Evolutionary conservation across 352 stramenopile genomes (phyloP).

Genomic region (Globisporangium carolinianum): DNA sequence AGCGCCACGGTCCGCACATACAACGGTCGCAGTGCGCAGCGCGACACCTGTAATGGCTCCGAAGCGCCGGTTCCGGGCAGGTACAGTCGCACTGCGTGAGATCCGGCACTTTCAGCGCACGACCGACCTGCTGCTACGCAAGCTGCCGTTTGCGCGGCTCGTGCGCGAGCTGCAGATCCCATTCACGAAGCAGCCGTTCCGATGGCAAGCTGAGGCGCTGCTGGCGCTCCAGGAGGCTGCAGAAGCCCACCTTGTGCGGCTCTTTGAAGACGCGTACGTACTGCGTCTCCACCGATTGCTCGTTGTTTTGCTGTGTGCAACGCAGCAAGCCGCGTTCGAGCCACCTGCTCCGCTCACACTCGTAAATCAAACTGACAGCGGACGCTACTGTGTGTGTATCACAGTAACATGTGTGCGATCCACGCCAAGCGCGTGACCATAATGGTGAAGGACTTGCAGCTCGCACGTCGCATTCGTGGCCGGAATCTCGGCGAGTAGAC

Average conservation of each 20-base stretch:
- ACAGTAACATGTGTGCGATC: constrained; percentile 93
- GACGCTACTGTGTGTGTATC: background rate
- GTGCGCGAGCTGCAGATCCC: constrained; percentile 91
- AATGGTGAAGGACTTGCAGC: constrained; percentile 93
- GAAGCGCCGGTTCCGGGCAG: constrained; percentile 54
- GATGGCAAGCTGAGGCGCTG: constrained; percentile 89
- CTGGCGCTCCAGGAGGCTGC: constrained; percentile 91
- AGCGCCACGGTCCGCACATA: background rate
- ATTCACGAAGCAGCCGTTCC: constrained; percentile 72
- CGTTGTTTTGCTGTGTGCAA: background rate
- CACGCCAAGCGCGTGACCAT: constrained; percentile 94
- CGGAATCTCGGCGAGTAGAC: constrained; percentile 52
- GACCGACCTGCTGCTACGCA: constrained; percentile 94
- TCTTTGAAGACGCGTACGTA: constrained; percentile 93
- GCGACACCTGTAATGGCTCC: constrained; percentile 12
- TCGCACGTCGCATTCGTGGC: constrained; percentile 89
- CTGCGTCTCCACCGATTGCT: background rate
- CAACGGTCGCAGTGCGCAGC: background rate
- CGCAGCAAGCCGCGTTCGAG: too few relatives aligned
- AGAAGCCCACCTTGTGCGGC: constrained; percentile 92
- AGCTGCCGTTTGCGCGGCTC: constrained; percentile 95
- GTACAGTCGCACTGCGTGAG: constrained; percentile 88
- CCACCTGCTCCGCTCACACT: too few relatives aligned
- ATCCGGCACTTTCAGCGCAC: constrained; percentile 94
- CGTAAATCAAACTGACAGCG: too few relatives aligned